Evolutionary conservation across 1,139 yeast species (phyloP), one percentile per base, ranked within the genome.

Genomic region (Saccharomycopsis crataegensis): DNA sequence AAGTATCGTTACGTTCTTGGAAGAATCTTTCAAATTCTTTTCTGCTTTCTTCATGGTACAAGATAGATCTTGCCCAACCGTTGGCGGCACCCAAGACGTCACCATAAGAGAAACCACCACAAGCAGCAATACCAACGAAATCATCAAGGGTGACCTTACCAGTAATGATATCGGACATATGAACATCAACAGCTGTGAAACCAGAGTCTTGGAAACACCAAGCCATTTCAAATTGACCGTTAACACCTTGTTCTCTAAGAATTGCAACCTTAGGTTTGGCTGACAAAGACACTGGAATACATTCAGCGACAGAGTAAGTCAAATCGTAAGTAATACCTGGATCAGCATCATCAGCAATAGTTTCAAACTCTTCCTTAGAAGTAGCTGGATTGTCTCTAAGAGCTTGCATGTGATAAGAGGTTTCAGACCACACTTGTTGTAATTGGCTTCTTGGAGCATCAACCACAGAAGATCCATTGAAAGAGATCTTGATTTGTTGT

Each of bases 101-200:
- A 77, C 99, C 99, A 66, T 91, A 94, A 1, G 98, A 90, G 76
- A 94, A 94, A 34, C 99, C 99, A 71, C 99, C 99, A 73, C 99
- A 94, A 5, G 99, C 99, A 53, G 98, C 99, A 56, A 94, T 65
- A 59, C 99, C 99, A 50, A 85, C 89, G 70, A 93, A 94, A 50
- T 81, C 84, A 63, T 80, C 83, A 61, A 94, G 76, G n/a, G 82
- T 70, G 43, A 86, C 84, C 62, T 75, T 76, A 45, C 96, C 96
- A 43, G 77, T 72, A 60, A 91, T 74, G 57, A 94, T 79, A 68
- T 94, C 99, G 14, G 96, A 81, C 99, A 94, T 93, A 67, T 95
- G 98, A 45, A 94, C 96, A 70, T 94, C 99, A 57, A 88, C 82
- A 14, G 90, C 80, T 37, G 83, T 90, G 68, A 94, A 94, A 0